These are phyloP conservation scores for Termitomyces sp. DNA, from an alignment of 768 basidiomycete genomes.

Conservation along the genomic window DNA sequence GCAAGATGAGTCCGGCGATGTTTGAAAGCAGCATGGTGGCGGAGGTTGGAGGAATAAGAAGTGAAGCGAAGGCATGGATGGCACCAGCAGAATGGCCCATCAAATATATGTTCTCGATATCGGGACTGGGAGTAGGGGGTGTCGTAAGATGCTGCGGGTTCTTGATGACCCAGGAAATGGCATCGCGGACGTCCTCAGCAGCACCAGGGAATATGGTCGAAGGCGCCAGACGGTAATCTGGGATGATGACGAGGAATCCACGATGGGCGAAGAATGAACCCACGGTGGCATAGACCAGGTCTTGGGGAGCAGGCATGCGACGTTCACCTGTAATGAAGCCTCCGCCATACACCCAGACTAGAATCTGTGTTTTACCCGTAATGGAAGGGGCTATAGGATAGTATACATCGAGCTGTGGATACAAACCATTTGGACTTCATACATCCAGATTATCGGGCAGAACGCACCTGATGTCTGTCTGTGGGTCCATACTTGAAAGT, in stretches of 20 bases:
- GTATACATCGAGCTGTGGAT: constrained; percentile 57
- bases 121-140: constrained; percentile 26
- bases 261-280: constrained; percentile 56
- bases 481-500: constrained; percentile 53
- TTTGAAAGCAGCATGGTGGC: constrained; percentile 22
- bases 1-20: constrained; percentile 41
- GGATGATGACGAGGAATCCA: constrained; percentile 59
- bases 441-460: neutral
- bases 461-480: constrained; percentile 43
- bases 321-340: constrained; percentile 51
- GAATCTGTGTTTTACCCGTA: constrained; percentile 34
- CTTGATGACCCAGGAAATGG: constrained; percentile 45
- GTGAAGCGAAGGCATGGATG: constrained; percentile 38
- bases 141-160: constrained; percentile 26
- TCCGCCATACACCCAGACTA: constrained; percentile 66
- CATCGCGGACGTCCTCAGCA: constrained; percentile 54
- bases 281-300: constrained; percentile 49
- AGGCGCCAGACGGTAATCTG: constrained; percentile 65
- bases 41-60: constrained; percentile 31
- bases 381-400: constrained; percentile 35
- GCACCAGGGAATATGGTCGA: constrained; percentile 48
- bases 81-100: constrained; percentile 64
- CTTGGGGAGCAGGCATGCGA: constrained; percentile 37
- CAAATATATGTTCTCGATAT: constrained; percentile 37
- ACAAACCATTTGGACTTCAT: neutral